phyloP scores from a whole-genome alignment of 225 moss, liverwort and hornwort genomes.

The Pseudoscleropodium purum region DNA sequence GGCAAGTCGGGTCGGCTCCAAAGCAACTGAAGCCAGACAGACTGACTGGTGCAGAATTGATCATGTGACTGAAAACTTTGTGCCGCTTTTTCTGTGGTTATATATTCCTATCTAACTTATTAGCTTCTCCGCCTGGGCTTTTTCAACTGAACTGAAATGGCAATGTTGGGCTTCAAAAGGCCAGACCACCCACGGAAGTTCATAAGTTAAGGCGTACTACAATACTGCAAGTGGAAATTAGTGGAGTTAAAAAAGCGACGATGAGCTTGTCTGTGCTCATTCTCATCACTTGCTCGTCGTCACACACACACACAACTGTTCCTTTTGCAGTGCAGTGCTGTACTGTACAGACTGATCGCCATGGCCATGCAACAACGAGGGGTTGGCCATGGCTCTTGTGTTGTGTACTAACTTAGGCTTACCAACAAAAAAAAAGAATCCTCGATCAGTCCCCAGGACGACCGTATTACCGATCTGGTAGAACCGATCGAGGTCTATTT shows the following conservation, averaged over 20 bases:
- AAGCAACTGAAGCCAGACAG: too few species aligned
- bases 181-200: too few species aligned
- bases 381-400: not conserved
- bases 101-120: too few species aligned
- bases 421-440: not conserved
- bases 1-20: too few species aligned
- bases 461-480: not conserved
- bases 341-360: not conserved
- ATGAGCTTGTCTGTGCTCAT: not conserved
- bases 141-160: too few species aligned
- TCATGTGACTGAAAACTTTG: too few species aligned
- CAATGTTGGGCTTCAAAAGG: too few species aligned
- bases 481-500: not conserved
- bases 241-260: not conserved
- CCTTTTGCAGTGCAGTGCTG: not conserved
- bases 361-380: not conserved
- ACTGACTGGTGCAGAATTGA: too few species aligned
- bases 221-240: not conserved
- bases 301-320: not conserved
- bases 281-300: not conserved
- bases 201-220: not conserved
- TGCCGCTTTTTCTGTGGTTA: too few species aligned
- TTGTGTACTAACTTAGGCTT: not conserved
- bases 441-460: fast-evolving
- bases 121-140: too few species aligned